Evolutionary conservation across 2,329 filamentous ascomycete genomes (phyloP).

Genomic region (Westerdykella sp.): DNA sequence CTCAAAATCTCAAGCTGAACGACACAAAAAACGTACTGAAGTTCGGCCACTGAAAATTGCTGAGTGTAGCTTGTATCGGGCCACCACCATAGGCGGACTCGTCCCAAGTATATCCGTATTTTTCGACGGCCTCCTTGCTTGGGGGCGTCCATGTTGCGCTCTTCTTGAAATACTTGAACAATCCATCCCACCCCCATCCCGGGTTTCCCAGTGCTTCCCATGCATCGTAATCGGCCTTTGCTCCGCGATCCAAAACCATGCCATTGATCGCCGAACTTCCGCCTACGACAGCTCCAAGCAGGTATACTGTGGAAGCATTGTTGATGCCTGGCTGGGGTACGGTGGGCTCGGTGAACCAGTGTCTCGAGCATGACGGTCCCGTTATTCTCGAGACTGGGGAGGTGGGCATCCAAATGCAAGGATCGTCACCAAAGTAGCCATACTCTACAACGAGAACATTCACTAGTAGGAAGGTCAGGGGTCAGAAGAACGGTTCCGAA

Average conservation of each 20-base stretch:
- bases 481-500: not conserved
- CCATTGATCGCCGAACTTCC: slow-evolving; percentile 36
- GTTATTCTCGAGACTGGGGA: slow-evolving; percentile 11
- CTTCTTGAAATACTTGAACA: slow-evolving; percentile 29
- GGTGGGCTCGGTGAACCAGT: slow-evolving; percentile 1
- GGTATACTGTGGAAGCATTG: not conserved
- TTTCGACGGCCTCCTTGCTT: slow-evolving; percentile 2
- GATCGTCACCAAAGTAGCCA: slow-evolving; percentile 18
- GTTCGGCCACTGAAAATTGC: slow-evolving; percentile 5
- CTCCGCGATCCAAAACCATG: slow-evolving; percentile 35
- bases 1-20: not conserved
- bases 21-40: slow-evolving; percentile 16
- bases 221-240: slow-evolving; percentile 41
- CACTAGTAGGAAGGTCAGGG: slow-evolving; percentile 9
- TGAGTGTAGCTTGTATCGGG: slow-evolving; percentile 4
- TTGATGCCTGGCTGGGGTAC: slow-evolving; percentile 2
- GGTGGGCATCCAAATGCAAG: slow-evolving; percentile 16
- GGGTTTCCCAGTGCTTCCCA: slow-evolving; percentile 54
- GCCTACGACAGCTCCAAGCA: slow-evolving; percentile 20
- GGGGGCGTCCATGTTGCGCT: slow-evolving; percentile 21
- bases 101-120: slow-evolving; percentile 4
- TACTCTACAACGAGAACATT: slow-evolving; percentile 25
- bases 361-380: slow-evolving; percentile 8
- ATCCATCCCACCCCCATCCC: slow-evolving; percentile 37
- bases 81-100: slow-evolving; percentile 11